Conservation (phyloP, 2,329 filamentous ascomycete genomes). For the Leptographium flavum region DNA sequence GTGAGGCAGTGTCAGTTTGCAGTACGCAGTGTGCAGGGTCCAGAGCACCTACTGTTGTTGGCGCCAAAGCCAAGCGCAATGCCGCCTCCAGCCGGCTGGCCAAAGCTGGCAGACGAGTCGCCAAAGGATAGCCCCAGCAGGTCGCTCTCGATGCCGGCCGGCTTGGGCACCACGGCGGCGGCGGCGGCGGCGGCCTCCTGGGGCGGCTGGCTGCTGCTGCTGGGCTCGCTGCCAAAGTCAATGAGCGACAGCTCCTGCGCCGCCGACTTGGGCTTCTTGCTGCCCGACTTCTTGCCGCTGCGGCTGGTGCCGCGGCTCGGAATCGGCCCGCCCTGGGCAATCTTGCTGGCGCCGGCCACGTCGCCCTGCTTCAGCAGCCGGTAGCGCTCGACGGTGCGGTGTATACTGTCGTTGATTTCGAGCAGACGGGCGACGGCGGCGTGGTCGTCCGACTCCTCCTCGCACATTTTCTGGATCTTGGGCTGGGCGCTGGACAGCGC, state of each 20-base stretch:
- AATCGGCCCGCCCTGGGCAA: slow-evolving; percentile 60
- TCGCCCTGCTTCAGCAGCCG: slow-evolving; percentile 95
- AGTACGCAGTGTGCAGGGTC: slow-evolving; percentile 3
- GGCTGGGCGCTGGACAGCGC: slow-evolving; percentile 87
- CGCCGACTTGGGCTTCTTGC: slow-evolving; percentile 43
- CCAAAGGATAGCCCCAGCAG: slow-evolving; percentile 76
- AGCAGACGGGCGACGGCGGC: slow-evolving; percentile 91
- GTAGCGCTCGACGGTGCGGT: slow-evolving; percentile 89
- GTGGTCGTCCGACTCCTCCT: slow-evolving; percentile 93
- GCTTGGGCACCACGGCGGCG: slow-evolving; percentile 29
- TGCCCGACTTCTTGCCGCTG: slow-evolving; percentile 35
- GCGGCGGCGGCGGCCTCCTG: not conserved
- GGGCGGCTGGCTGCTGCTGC: not conserved
- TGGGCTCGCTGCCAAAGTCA: slow-evolving; percentile 57
- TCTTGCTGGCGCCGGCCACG: slow-evolving; percentile 64
- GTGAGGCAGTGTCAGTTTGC: not conserved
- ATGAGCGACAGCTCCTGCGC: slow-evolving; percentile 77
- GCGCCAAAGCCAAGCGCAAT: slow-evolving; percentile 71
- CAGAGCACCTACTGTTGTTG: slow-evolving; percentile 41
- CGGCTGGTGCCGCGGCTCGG: slow-evolving; percentile 33
- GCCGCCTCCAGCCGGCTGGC: slow-evolving; percentile 49
- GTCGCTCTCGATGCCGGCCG: slow-evolving; percentile 72
- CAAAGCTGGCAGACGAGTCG: slow-evolving; percentile 43
- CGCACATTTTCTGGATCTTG: slow-evolving; percentile 99
- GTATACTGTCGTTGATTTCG: slow-evolving; percentile 98